Conservation (phyloP, 371 early-diverging fungal genomes). For the Syncephalastrum contaminatum region DNA sequence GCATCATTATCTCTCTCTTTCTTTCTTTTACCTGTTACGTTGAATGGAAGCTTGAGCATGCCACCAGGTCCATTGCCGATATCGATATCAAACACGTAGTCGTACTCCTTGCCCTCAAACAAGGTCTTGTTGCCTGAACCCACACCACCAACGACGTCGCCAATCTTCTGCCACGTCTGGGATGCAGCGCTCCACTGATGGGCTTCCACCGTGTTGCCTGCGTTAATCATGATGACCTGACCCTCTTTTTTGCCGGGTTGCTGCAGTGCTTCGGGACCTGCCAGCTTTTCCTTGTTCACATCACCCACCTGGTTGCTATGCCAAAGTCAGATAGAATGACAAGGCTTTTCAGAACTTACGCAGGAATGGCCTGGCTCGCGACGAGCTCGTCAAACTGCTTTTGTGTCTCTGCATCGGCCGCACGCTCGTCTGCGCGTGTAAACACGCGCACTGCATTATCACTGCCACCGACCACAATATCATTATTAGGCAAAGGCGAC, state of each 20-base stretch:
- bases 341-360: conserved; percentile 47
- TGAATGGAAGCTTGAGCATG: conserved; percentile 91
- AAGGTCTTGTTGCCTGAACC: conserved; percentile 74
- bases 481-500: conserved; percentile 74
- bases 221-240: conserved; percentile 87
- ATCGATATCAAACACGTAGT: conserved; percentile 97
- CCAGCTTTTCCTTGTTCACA: conserved; percentile 80
- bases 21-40: conserved; percentile 61
- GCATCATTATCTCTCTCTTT: neutral
- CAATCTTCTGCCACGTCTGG: conserved; percentile 87
- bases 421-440: conserved; percentile 60
- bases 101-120: conserved; percentile 90
- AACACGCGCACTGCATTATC: conserved; percentile 86
- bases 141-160: conserved; percentile 92
- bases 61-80: conserved; percentile 75
- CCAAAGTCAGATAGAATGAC: neutral
- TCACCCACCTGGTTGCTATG: conserved; percentile 82
- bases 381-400: conserved; percentile 72
- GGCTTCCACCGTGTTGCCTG: conserved; percentile 74
- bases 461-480: conserved; percentile 85
- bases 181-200: conserved; percentile 77
- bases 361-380: conserved; percentile 72
- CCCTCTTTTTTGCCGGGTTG: conserved; percentile 80
- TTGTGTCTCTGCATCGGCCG: conserved; percentile 57
- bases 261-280: conserved; percentile 74